Evolutionary conservation across 148 eudicot genomes (phyloP), one percentile per base, ranked within the genome.

Genomic region (Fagopyrum tataricum): DNA sequence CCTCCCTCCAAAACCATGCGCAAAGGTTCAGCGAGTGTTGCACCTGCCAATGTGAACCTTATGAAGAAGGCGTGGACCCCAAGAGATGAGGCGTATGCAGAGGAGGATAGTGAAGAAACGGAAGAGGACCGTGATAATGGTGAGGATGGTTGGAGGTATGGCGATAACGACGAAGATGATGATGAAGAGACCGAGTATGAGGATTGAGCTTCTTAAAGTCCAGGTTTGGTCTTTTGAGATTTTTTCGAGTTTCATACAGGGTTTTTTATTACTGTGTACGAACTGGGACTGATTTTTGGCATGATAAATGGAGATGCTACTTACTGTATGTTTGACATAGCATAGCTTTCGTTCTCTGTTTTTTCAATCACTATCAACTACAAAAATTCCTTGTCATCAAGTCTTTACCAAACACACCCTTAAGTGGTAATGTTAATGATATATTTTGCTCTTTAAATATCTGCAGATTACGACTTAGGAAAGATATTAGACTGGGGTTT

Each of bases 31-130:
- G 73, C 88, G 1, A 58, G 64, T 67, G 77, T 81, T 53, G 67
- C 89, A 44, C 84, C 89, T 12, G 82, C 84, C 4, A 85, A 82
- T 76, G 17, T 83, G 52, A 87, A 46, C 70, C 18, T 81, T 17
- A 70, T 76, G 64, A 94, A 88, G 52, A 90, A 91, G 67, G 82
- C 87, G 13, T 90, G 97, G 98, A 87, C 89, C 0, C 75, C 77
- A 14, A 90, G 86, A 72, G 98, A 87, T 73, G 90, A 88, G 37
- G 58, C 47, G 8, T 84, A 84, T 31, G 90, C 87, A 68, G 98
- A 87, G 59, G 97, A 95, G 79, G 98, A 95, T 81, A 95, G 98
- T 68, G 98, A 95, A 78, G 97, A 95, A 74, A 95, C 98, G 0
- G 98, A 95, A 67, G 98, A 94, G 85, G 98, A 91, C 49, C 79